Evolutionary conservation across 768 basidiomycete genomes (phyloP).

Genomic region (Boletus vermiculosoides): DNA sequence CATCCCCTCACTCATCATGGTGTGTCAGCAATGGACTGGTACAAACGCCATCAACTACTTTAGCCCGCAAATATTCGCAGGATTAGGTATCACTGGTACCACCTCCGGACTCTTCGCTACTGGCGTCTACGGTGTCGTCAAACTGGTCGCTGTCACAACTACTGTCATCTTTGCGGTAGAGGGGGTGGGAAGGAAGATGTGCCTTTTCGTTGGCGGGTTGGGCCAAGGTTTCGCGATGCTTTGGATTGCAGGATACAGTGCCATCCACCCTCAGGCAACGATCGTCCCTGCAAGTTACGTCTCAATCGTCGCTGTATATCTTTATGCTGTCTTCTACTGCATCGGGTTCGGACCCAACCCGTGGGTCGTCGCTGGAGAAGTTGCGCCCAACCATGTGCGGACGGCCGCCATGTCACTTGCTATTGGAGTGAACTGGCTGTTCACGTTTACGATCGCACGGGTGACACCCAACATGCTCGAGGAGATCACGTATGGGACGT

Average conservation of each 20-base stretch:
- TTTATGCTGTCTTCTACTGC: constrained; percentile 38
- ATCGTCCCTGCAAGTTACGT: constrained; percentile 37
- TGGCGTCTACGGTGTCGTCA: constrained; percentile 40
- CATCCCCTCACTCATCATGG: constrained; percentile 47
- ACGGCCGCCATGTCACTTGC: constrained; percentile 35
- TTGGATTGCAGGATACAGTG: constrained; percentile 38
- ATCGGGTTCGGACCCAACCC: constrained; percentile 33
- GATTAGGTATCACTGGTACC: constrained; percentile 45
- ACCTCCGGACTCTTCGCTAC: constrained; percentile 49
- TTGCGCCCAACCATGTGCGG: constrained; percentile 40
- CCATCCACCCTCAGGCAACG: constrained; percentile 28
- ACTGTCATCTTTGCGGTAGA: constrained; percentile 49
- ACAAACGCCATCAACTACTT: constrained; percentile 58
- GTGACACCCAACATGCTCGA: constrained; percentile 39
- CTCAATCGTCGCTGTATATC: constrained; percentile 39
- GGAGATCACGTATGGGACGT: constrained; percentile 33
- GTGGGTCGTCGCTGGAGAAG: constrained; percentile 35
- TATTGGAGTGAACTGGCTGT: constrained; percentile 35
- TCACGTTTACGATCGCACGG: constrained; percentile 38
- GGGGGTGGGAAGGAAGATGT: constrained; percentile 46
- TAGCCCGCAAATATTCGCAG: constrained; percentile 49
- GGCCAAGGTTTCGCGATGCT: constrained; percentile 45
- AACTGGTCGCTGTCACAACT: constrained; percentile 42
- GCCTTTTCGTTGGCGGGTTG: constrained; percentile 47
- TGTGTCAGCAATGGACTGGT: constrained; percentile 51